A percentile compares a stretch with the other conserved stretches of the same genome.
phyloP scores from a whole-genome alignment of 2,329 filamentous ascomycete species.

The Pseudocercospora pini-densiflorae region DNA sequence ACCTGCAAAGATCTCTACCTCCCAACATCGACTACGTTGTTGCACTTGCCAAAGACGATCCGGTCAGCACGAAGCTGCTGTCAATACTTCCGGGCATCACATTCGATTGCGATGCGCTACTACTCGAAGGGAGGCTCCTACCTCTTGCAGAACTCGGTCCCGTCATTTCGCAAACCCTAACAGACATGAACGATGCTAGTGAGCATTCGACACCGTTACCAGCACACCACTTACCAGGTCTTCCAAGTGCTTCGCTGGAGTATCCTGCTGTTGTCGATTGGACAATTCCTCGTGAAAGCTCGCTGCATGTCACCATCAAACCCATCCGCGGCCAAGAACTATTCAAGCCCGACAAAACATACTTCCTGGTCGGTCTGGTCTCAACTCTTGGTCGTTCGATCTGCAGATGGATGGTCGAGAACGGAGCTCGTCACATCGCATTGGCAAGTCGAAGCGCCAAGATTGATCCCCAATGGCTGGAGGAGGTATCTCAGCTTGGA shows the following conservation, averaged over 20 bases:
- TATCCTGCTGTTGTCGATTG: constrained; percentile 25
- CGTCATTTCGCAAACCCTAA: background rate
- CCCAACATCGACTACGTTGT: constrained; percentile 19
- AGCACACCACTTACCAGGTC: constrained; percentile 13
- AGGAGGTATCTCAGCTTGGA: constrained; percentile 22
- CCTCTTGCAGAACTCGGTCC: constrained; percentile 6
- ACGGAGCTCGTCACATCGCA: constrained; percentile 26
- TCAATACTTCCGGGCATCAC: constrained; percentile 16
- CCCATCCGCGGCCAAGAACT: constrained; percentile 20
- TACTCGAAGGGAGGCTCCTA: background rate
- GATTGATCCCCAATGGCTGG: constrained; percentile 25
- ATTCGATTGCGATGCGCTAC: constrained; percentile 14
- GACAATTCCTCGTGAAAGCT: constrained; percentile 10
- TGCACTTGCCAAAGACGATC: constrained; percentile 15
- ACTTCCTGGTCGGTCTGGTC: constrained; percentile 26
- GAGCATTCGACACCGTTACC: background rate
- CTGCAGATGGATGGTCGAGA: constrained; percentile 28
- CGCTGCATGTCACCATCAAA: constrained; percentile 18
- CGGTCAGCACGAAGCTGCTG: constrained; percentile 20
- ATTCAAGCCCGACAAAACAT: constrained; percentile 24
- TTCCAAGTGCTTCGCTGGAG: constrained; percentile 14
- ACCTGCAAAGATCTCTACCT: constrained; percentile 19
- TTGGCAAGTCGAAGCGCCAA: constrained; percentile 26
- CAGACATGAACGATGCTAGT: background rate
- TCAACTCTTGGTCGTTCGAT: constrained; percentile 24